phyloP scores from a whole-genome alignment of 352 stramenopile species.

The Pythium coloratum region DNA sequence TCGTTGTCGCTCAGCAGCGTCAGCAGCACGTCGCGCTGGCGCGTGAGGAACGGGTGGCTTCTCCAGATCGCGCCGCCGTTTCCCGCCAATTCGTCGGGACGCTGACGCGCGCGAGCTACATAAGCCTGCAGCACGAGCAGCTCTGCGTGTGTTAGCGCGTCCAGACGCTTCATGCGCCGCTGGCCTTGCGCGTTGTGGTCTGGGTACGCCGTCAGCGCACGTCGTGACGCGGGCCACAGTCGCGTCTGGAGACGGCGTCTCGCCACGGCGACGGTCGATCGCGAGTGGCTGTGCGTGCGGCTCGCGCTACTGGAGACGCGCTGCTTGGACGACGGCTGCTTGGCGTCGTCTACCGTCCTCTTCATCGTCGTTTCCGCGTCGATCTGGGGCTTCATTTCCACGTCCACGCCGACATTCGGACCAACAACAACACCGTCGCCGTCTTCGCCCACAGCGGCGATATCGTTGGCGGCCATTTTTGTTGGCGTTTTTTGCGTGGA shows the following conservation, averaged over 20 bases:
- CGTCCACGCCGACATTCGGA: neutral
- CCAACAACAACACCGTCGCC: neutral
- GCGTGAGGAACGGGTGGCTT: slow-evolving; percentile 24
- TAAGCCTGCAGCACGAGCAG: slow-evolving; percentile 58
- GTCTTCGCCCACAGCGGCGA: neutral
- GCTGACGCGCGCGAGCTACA: slow-evolving; percentile 24
- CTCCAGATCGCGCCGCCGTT: slow-evolving; percentile 2
- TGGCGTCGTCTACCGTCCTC: neutral
- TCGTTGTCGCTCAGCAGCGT: slow-evolving; percentile 15
- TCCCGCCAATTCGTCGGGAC: slow-evolving; percentile 12
- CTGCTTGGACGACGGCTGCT: neutral
- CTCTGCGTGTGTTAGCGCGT: slow-evolving; percentile 59
- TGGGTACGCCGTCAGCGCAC: slow-evolving; percentile 1
- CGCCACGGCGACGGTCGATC: slow-evolving; percentile 16
- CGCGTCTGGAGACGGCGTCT: slow-evolving; percentile 5
- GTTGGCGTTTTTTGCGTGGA: neutral
- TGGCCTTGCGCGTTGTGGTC: slow-evolving; percentile 5
- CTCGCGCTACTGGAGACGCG: slow-evolving; percentile 17
- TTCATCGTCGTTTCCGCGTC: neutral
- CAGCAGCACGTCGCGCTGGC: slow-evolving; percentile 12
- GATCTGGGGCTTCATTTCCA: neutral
- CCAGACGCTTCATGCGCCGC: slow-evolving; percentile 32
- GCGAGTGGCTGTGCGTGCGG: slow-evolving; percentile 27
- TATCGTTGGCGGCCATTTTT: neutral
- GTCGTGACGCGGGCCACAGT: neutral